phyloP scores from a whole-genome alignment of 768 basidiomycete genomes.

The Serendipita sp. region DNA sequence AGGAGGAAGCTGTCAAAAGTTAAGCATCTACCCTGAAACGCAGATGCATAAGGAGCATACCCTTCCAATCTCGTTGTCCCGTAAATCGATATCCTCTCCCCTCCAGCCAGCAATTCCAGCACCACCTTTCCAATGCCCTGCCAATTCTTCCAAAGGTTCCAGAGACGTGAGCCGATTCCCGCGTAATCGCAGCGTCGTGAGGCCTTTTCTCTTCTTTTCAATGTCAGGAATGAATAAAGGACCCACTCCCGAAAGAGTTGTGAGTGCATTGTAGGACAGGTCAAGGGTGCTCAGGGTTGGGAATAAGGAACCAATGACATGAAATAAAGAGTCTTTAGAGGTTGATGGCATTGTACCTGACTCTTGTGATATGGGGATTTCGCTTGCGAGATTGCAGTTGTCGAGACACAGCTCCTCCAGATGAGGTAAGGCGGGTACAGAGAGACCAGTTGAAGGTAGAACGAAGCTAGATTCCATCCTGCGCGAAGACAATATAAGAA shows the following conservation, averaged over 20 bases:
- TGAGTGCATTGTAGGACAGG: slow-evolving; percentile 57
- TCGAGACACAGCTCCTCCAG: slow-evolving; percentile 62
- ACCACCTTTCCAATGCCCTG: slow-evolving; percentile 50
- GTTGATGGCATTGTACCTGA: slow-evolving; percentile 18
- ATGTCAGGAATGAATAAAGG: slow-evolving; percentile 8
- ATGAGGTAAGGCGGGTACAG: slow-evolving; percentile 31
- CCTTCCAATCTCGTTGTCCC: slow-evolving; percentile 62
- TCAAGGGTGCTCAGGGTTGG: slow-evolving; percentile 53
- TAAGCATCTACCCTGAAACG: not conserved
- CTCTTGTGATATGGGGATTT: slow-evolving; percentile 30
- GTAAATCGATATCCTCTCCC: slow-evolving; percentile 64
- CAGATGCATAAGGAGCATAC: slow-evolving; percentile 1
- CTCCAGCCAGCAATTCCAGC: slow-evolving; percentile 49
- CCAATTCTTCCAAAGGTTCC: slow-evolving; percentile 42
- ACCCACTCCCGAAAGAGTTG: slow-evolving; percentile 19
- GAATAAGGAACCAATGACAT: slow-evolving; percentile 46
- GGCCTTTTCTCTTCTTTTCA: slow-evolving; percentile 27
- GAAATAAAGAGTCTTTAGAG: slow-evolving; percentile 37
- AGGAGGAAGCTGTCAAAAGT: slow-evolving; percentile 29
- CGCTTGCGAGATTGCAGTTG: slow-evolving; percentile 51
- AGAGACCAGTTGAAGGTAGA: slow-evolving; percentile 25
- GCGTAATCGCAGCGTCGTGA: slow-evolving; percentile 47
- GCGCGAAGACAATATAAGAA: slow-evolving; percentile 44
- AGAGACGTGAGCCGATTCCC: slow-evolving; percentile 51
- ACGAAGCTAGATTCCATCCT: slow-evolving; percentile 48